phyloP scores from a whole-genome alignment of 148 eudicot genomes.

The Heliamphora exappendiculata region DNA sequence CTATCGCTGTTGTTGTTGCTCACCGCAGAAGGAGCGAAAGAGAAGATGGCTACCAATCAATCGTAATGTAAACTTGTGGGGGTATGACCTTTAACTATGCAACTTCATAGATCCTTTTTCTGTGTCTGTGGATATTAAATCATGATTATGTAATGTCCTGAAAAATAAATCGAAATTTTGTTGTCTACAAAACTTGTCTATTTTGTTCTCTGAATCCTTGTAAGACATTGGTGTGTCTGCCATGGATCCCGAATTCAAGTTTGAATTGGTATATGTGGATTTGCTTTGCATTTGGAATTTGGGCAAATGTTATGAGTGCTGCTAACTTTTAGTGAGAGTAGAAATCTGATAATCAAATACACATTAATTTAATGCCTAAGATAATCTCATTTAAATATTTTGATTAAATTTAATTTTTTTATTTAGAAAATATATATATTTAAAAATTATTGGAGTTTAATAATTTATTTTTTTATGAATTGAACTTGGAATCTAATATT shows the following conservation, averaged over 20 bases:
- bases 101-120: background rate
- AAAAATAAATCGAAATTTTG: background rate
- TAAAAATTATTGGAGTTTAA: no score
- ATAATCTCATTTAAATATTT: no score
- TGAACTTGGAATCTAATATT: no score
- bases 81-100: background rate
- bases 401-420: no score
- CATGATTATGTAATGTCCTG: background rate
- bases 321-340: no score
- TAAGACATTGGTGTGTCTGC: background rate
- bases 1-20: slow-evolving; percentile 13
- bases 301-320: no score
- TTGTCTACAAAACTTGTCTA: background rate
- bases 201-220: background rate
- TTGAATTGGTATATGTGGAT: background rate
- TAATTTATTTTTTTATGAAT: no score
- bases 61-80: slow-evolving; percentile 12
- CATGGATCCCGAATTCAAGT: background rate
- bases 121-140: background rate
- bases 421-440: no score
- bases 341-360: no score
- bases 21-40: slow-evolving; percentile 16
- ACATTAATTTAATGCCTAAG: no score
- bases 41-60: slow-evolving; percentile 34
- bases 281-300: no score